Evolutionary conservation across 1,284 basidiomycete species (phyloP), one percentile per base, ranked within the genome.

Genomic region (Wallemia ichthyophaga): DNA sequence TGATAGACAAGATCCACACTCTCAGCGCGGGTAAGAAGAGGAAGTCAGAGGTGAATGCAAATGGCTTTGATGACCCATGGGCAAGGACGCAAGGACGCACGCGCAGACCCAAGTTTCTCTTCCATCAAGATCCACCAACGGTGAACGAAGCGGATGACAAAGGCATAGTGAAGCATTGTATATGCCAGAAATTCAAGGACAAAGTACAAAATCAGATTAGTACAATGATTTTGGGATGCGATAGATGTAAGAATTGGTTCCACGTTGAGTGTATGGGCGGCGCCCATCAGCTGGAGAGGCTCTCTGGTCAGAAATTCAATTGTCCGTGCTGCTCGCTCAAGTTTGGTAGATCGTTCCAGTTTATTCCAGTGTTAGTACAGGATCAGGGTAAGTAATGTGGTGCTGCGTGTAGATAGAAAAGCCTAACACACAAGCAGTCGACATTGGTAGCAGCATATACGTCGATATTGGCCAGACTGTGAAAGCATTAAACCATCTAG

Each of bases 291-390:
- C 60, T 61, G 24, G 63, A 65, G 19, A 61, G 64, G 24, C 62
- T 62, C 25, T 62, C 64, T 57, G 63, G 66, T 58, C 59, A 61
- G 1, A 23, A 57, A 15, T 69, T 67, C 67, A 64, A 62, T 56
- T 69, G 68, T 54, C 68, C 68, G 2, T 64, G 67, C 63, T 69
- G 68, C 62, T 67, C 65, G 58, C 62, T 67, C 63, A 68, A 68
- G 61, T 62, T 64, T 37, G 66, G 67, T 59, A 63, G 63, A 55
- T 63, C 63, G 61, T 69, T 68, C 60, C 63, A 65, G 25, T 61
- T 63, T 31, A 66, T 67, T 9, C 67, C 68, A 58, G 65, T 69
- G 55, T 62, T 64, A 58, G 66, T 69, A 11, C 55, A 56, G 25
- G 24, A 25, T 13, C 9, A 56, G 25, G 55, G 59, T 56, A 25